Evolutionary conservation across 257 asterid genomes (phyloP).

Genomic region (Ajuga chamaepitys): DNA sequence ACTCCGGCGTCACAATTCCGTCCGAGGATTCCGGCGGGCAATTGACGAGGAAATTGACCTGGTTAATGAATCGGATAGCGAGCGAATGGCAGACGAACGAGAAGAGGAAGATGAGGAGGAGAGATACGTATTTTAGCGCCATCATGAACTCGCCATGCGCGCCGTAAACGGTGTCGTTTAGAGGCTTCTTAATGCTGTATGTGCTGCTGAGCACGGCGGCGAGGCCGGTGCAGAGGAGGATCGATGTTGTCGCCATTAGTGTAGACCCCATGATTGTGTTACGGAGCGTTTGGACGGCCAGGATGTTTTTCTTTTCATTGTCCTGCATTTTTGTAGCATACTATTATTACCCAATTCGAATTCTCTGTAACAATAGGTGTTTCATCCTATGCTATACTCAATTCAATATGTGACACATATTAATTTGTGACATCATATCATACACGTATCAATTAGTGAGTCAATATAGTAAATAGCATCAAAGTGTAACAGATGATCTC

Average conservation of each 20-base stretch:
- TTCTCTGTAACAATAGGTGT: too few species aligned
- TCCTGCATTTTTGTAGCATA: too few species aligned
- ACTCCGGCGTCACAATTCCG: slow-evolving; percentile 44
- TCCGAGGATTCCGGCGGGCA: slow-evolving; percentile 40
- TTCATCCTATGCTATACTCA: too few species aligned
- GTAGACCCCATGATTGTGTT: slow-evolving; percentile 93
- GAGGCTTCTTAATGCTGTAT: slow-evolving; percentile 76
- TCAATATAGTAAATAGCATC: too few species aligned
- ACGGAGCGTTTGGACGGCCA: slow-evolving; percentile 79
- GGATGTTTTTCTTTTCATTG: slow-evolving; percentile 84
- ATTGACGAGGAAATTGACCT: slow-evolving; percentile 80
- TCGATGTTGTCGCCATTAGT: slow-evolving; percentile 89
- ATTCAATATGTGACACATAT: too few species aligned
- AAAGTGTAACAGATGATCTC: too few species aligned
- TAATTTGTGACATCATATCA: too few species aligned
- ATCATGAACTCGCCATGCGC: slow-evolving; percentile 91
- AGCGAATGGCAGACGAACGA: slow-evolving; percentile 77
- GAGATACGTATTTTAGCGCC: slow-evolving; percentile 68
- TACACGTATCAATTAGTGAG: too few species aligned
- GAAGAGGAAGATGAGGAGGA: slow-evolving; percentile 60
- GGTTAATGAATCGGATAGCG: slow-evolving; percentile 75
- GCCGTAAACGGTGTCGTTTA: slow-evolving; percentile 69
- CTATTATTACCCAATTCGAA: too few species aligned
- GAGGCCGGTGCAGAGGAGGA: slow-evolving; percentile 71
- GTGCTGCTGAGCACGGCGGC: slow-evolving; percentile 96